These are phyloP conservation scores for Pichia rugopelliculosa DNA, from an alignment of 805 yeast species.

Conservation along the genomic window DNA sequence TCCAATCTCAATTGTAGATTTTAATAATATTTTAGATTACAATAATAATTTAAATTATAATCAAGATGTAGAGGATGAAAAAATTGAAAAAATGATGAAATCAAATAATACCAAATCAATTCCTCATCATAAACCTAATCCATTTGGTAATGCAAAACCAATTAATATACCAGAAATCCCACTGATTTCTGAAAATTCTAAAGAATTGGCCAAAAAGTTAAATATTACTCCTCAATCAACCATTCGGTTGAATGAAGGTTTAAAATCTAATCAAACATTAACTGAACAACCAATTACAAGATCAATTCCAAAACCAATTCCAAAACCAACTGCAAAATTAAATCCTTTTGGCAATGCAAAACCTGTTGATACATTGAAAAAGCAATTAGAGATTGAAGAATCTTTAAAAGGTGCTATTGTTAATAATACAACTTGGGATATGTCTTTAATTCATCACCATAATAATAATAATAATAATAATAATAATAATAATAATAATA, in stretches of 20 bases:
- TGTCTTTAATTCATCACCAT: conserved; percentile 13
- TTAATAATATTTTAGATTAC: conserved; percentile 27
- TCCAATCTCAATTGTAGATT: conserved; percentile 33
- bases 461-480: background rate
- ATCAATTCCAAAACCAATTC: background rate
- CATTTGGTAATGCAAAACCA: conserved; percentile 76
- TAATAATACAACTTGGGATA: conserved; percentile 35
- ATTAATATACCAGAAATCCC: conserved; percentile 28
- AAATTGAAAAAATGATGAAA: conserved; percentile 5
- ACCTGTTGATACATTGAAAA: conserved; percentile 72
- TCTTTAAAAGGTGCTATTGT: conserved; percentile 35
- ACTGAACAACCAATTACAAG: too few species aligned
- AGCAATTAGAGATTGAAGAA: conserved; percentile 55
- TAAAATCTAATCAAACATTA: too few species aligned
- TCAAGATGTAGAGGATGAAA: conserved; percentile 22
- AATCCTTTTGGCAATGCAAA: conserved; percentile 82
- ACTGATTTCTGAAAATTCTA: conserved; percentile 12
- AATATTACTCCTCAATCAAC: background rate
- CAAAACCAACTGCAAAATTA: background rate
- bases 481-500: background rate
- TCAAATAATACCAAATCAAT: background rate
- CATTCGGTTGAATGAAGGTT: too few species aligned
- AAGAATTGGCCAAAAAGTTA: conserved; percentile 6
- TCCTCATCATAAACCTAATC: conserved; percentile 40
- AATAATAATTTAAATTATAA: conserved; percentile 23